A percentile compares a stretch with the other conserved stretches of the same genome.
These are phyloP conservation scores for Phytophthora megakarya DNA, from an alignment of 352 stramenopile genomes.

Conservation along the genomic window DNA sequence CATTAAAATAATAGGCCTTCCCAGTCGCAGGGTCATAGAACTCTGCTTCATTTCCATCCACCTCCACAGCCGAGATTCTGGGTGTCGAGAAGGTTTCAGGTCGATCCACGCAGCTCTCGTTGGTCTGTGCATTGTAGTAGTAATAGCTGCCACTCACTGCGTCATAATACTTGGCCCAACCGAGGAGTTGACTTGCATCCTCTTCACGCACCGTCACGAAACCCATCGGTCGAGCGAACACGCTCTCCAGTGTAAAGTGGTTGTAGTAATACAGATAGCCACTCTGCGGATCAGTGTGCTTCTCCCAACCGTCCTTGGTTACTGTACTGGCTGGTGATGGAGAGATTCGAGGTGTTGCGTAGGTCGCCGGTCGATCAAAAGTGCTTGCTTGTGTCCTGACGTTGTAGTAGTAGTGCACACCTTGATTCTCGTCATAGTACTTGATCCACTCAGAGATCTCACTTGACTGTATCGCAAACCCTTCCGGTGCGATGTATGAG, in stretches of 20 bases:
- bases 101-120: conserved; percentile 49
- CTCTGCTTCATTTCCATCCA: conserved; percentile 18
- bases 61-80: conserved; percentile 28
- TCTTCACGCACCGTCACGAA: conserved; percentile 34
- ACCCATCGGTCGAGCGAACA: conserved; percentile 47
- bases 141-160: conserved; percentile 57
- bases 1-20: conserved; percentile 54
- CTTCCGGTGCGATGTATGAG: conserved; percentile 51
- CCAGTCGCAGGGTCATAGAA: conserved; percentile 51
- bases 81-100: conserved; percentile 52
- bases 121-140: conserved; percentile 64
- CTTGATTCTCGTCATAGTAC: conserved; percentile 67
- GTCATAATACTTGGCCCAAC: conserved; percentile 70
- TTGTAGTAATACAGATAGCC: conserved; percentile 86
- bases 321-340: conserved; percentile 2
- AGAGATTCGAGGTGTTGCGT: conserved; percentile 34
- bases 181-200: not conserved
- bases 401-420: conserved; percentile 69
- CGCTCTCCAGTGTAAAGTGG: conserved; percentile 66
- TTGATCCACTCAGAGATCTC: conserved; percentile 48
- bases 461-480: conserved; percentile 22
- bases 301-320: conserved; percentile 41
- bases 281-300: conserved; percentile 53
- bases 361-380: conserved; percentile 33
- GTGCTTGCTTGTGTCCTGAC: conserved; percentile 40